These are phyloP conservation scores for Arthrinium puccinioides DNA, from an alignment of 2,329 filamentous ascomycete species.

Conservation along the genomic window DNA sequence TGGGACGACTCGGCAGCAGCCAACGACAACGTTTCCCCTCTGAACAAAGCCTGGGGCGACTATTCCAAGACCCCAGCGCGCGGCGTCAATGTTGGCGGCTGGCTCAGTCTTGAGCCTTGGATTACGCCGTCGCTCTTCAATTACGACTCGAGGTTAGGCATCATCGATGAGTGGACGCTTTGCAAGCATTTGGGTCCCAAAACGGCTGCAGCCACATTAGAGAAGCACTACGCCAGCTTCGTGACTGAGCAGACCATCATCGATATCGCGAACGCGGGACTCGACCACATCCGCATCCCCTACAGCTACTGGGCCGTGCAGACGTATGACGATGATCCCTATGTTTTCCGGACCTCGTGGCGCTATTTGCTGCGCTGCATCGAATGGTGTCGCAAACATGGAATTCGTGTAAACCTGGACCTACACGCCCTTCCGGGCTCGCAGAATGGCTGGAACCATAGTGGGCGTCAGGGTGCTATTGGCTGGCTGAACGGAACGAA, in stretches of 20 bases:
- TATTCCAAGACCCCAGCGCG: slow-evolving; percentile 76
- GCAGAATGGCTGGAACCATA: slow-evolving; percentile 98
- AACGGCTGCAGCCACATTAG: slow-evolving; percentile 60
- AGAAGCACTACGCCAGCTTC: slow-evolving; percentile 86
- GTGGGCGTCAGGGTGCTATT: slow-evolving; percentile 72
- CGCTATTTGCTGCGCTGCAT: slow-evolving; percentile 87
- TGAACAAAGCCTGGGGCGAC: slow-evolving; percentile 67
- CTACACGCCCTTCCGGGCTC: slow-evolving; percentile 86
- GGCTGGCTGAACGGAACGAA: slow-evolving; percentile 89
- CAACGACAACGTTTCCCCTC: slow-evolving; percentile 71
- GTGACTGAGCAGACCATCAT: slow-evolving; percentile 77
- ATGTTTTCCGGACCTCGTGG: slow-evolving; percentile 82
- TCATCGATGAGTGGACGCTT: slow-evolving; percentile 87
- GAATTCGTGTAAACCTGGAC: slow-evolving; percentile 86
- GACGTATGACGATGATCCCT: slow-evolving; percentile 79
- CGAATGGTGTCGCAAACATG: slow-evolving; percentile 89
- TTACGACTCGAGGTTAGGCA: slow-evolving; percentile 51
- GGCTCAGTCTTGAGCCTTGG: slow-evolving; percentile 90
- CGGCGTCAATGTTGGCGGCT: slow-evolving; percentile 89
- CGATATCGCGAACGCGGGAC: slow-evolving; percentile 77
- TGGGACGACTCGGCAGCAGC: slow-evolving; percentile 80
- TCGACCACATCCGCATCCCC: slow-evolving; percentile 95
- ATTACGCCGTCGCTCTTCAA: slow-evolving; percentile 90
- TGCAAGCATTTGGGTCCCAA: slow-evolving; percentile 60
- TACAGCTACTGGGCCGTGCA: slow-evolving; percentile 93